A percentile compares a stretch with the other conserved stretches of the same genome.
Evolutionary conservation across 345 rosid genomes (phyloP).

Genomic region (Aurinia saxatilis): DNA sequence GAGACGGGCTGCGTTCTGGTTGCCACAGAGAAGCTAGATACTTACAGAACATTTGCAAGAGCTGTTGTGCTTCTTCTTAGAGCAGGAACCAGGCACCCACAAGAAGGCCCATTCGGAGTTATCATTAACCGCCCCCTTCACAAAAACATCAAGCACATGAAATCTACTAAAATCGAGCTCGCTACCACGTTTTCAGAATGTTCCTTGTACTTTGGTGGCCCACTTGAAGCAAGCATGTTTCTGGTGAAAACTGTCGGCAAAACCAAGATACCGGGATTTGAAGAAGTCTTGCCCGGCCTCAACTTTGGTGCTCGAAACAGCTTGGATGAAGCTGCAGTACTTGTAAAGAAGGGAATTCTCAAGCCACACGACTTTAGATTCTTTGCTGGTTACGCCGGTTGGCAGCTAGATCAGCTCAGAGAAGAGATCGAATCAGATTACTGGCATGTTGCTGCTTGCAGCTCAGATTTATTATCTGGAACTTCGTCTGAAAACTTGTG

Average conservation of each 20-base stretch:
- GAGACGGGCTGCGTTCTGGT: slow-evolving; percentile 93
- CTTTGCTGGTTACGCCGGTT: slow-evolving; percentile 87
- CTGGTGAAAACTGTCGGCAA: slow-evolving; percentile 48
- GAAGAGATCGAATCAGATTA: slow-evolving; percentile 77
- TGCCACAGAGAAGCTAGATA: slow-evolving; percentile 92
- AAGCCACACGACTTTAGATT: slow-evolving; percentile 80
- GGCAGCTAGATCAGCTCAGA: slow-evolving; percentile 87
- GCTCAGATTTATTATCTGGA: slow-evolving; percentile 62
- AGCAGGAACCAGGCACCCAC: slow-evolving; percentile 77
- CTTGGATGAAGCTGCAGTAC: slow-evolving; percentile 71
- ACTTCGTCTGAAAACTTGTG: slow-evolving; percentile 57
- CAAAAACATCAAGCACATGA: slow-evolving; percentile 70
- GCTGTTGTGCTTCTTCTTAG: slow-evolving; percentile 87
- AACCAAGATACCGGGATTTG: slow-evolving; percentile 55
- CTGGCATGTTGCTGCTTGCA: slow-evolving; percentile 86
- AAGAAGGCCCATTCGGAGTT: slow-evolving; percentile 87
- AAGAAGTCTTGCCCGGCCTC: slow-evolving; percentile 77
- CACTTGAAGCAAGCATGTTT: slow-evolving; percentile 85
- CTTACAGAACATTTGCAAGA: slow-evolving; percentile 70
- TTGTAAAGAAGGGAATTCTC: slow-evolving; percentile 68
- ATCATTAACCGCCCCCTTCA: slow-evolving; percentile 84
- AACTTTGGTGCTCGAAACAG: slow-evolving; percentile 73
- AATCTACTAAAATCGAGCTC: slow-evolving; percentile 60
- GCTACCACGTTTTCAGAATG: slow-evolving; percentile 79
- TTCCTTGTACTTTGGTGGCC: slow-evolving; percentile 81